These are phyloP conservation scores for Nepenthes mirabilis DNA, from an alignment of 148 eudicot species.

Conservation along the genomic window DNA sequence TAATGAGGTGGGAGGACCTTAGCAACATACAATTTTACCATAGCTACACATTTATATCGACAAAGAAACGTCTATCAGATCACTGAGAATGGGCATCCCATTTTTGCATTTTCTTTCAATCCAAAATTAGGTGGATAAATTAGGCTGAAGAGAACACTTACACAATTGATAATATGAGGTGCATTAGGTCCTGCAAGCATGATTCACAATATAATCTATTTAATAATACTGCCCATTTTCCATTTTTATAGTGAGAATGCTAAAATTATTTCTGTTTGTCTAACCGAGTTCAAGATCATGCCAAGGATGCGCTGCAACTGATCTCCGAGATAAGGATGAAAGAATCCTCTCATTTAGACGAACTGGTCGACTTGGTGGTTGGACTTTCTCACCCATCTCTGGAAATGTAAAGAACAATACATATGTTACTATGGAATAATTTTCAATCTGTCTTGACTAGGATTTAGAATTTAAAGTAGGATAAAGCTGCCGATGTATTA, in stretches of 20 bases:
- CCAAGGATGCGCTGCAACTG: constrained; percentile 82
- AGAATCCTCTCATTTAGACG: constrained; percentile 49
- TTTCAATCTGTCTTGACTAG: too few species aligned
- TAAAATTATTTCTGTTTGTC: background rate
- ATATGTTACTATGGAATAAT: background rate
- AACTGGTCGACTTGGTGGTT: constrained; percentile 7
- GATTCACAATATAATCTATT: background rate
- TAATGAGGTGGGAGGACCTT: background rate
- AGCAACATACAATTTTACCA: background rate
- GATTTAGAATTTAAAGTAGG: too few species aligned
- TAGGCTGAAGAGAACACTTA: too few species aligned
- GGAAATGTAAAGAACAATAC: background rate
- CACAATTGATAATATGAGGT: too few species aligned
- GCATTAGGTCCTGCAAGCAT: background rate
- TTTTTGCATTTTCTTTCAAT: background rate
- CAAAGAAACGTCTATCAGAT: background rate
- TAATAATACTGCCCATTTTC: background rate
- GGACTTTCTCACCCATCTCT: background rate
- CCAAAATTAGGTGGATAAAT: too few species aligned
- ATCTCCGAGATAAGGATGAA: constrained; percentile 51
- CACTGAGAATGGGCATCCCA: background rate
- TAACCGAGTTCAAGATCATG: constrained; percentile 74
- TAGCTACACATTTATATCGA: background rate
- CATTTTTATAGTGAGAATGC: background rate
- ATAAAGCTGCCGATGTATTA: too few species aligned